A percentile compares a stretch with the other conserved stretches of the same genome.
Conservation (phyloP, 2,329 filamentous ascomycete species). For the Alternaria sp. region DNA sequence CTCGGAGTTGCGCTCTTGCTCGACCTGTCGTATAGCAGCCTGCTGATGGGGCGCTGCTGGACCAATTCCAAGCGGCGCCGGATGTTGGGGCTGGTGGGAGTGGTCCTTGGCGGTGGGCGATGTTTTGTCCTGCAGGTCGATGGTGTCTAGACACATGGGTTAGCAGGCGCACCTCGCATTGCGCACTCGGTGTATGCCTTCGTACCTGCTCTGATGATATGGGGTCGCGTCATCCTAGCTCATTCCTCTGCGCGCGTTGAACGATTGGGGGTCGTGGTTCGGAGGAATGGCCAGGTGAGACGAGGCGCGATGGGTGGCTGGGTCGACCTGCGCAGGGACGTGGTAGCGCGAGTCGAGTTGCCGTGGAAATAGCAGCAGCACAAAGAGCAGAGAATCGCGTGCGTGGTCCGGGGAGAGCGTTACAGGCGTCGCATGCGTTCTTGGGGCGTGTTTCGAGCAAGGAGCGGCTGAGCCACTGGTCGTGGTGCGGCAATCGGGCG, state of each 20-base stretch:
- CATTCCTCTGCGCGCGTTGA: conserved; percentile 40
- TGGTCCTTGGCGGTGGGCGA: conserved; percentile 87
- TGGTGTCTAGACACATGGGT: conserved; percentile 72
- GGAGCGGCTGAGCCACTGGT: conserved; percentile 25
- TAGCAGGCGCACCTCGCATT: conserved; percentile 26
- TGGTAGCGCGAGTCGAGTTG: conserved; percentile 11
- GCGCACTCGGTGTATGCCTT: neutral
- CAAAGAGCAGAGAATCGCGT: conserved; percentile 16
- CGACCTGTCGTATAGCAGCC: conserved; percentile 80
- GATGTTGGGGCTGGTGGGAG: conserved; percentile 62
- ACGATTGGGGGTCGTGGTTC: conserved; percentile 1
- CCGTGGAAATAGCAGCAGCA: neutral
- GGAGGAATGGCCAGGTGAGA: conserved; percentile 33
- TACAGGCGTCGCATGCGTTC: conserved; percentile 27
- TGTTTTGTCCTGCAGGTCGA: conserved; percentile 88
- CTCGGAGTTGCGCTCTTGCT: conserved; percentile 74
- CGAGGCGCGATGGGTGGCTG: conserved; percentile 41
- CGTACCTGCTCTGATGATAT: conserved; percentile 65
- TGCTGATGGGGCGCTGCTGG: conserved; percentile 82
- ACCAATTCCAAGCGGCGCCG: conserved; percentile 61
- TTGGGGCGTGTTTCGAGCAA: conserved; percentile 12
- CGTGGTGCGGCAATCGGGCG: conserved; percentile 26
- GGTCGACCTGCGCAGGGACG: conserved; percentile 26
- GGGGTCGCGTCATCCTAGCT: conserved; percentile 62
- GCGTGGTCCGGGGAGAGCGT: conserved; percentile 22